Evolutionary conservation across 108 stramenopile genomes (phyloP).

Genomic region (Aureococcus anophagefferens): DNA sequence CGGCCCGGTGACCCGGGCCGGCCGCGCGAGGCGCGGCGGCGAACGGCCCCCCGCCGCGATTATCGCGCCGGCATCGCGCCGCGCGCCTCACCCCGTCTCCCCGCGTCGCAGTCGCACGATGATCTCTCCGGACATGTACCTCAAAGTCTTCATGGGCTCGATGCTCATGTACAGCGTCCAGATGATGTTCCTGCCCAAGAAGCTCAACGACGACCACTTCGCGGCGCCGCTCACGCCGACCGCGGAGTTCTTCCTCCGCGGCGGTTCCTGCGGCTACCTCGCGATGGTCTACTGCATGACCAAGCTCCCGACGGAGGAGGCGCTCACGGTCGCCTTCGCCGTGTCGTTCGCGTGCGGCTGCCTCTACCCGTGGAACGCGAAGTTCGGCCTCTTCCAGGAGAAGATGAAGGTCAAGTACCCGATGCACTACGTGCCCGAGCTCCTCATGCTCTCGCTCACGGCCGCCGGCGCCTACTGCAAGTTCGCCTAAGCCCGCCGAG

Average conservation of each 20-base stretch:
- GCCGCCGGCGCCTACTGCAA: no score
- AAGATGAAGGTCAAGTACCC: not conserved
- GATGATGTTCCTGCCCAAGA: no score
- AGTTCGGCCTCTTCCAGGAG: not conserved
- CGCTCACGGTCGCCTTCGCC: not conserved
- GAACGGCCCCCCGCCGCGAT: no score
- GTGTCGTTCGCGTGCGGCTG: not conserved
- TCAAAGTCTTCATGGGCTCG: no score
- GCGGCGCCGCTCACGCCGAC: not conserved
- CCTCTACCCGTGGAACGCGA: constrained; percentile 4
- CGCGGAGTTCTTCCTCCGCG: not conserved
- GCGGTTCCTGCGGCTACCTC: not conserved
- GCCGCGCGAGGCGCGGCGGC: no score
- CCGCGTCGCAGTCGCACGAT: no score
- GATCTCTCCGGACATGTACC: no score
- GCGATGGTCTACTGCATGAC: not conserved
- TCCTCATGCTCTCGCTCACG: not conserved
- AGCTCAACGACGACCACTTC: not conserved
- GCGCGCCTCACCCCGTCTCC: no score
- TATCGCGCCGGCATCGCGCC: no score
- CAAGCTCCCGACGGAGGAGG: not conserved
- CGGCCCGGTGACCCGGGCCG: no score
- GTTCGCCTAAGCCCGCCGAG: no score
- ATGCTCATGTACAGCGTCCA: no score
- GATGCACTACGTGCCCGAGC: constrained; percentile 5